Evolutionary conservation across 192 early-diverging fungal genomes (phyloP).

Genomic region (Gigaspora rosea): DNA sequence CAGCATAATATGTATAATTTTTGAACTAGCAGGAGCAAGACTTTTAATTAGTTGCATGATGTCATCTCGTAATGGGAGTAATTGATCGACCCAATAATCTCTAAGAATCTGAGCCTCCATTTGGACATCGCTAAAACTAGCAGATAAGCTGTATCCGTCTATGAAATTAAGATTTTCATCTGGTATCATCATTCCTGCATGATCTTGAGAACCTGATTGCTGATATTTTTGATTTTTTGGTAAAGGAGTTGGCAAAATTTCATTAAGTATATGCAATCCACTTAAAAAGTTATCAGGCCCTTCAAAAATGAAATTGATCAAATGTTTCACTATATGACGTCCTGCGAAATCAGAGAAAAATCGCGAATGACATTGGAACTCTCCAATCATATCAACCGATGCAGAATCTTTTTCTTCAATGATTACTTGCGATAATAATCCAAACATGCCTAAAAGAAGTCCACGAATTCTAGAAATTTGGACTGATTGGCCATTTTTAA

Average conservation of each 20-base stretch:
- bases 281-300: constrained; percentile 33
- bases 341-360: constrained; percentile 33
- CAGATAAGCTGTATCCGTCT: too few species aligned
- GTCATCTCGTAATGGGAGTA: constrained; percentile 32
- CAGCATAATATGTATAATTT: constrained; percentile 29
- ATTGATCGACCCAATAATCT: constrained; percentile 31
- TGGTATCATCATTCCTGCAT: background rate
- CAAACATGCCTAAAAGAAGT: constrained; percentile 20
- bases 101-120: background rate
- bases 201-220: background rate
- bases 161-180: background rate
- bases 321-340: constrained; percentile 22
- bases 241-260: constrained; percentile 25
- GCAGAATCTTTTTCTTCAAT: constrained; percentile 10
- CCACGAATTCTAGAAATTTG: constrained; percentile 32
- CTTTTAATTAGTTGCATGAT: constrained; percentile 15
- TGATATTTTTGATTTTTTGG: background rate
- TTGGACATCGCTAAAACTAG: background rate
- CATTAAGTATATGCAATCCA: constrained; percentile 27
- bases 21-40: constrained; percentile 26
- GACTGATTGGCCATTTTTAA: constrained; percentile 30
- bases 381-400: background rate
- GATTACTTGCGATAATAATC: constrained; percentile 16
- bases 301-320: constrained; percentile 31
- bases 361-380: background rate